phyloP scores from a whole-genome alignment of 2,329 filamentous ascomycete genomes.

The Gaeumannomyces sp. region DNA sequence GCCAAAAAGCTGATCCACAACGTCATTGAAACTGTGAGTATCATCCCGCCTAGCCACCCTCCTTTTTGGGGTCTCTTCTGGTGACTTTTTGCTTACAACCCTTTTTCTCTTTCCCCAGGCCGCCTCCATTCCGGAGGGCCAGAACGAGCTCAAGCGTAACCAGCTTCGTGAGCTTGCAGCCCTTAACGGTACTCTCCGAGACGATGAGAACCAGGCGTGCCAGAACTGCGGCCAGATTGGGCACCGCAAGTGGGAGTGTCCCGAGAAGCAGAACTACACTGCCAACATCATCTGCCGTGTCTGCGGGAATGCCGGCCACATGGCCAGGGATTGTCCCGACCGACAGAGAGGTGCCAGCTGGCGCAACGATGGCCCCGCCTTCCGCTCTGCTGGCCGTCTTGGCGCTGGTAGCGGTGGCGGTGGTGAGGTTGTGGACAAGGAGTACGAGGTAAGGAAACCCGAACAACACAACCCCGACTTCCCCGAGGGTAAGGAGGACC shows the following conservation, averaged over 20 bases:
- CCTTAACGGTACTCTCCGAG: constrained; percentile 96
- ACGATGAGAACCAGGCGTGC: constrained; percentile 98
- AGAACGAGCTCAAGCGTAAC: constrained; percentile 98
- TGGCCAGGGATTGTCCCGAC: constrained; percentile 97
- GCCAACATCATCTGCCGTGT: constrained; percentile 98
- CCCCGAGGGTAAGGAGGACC: neutral
- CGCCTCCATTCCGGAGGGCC: constrained; percentile 95
- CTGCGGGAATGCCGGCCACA: constrained; percentile 95
- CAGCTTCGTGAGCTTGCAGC: constrained; percentile 96
- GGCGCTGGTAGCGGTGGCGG: constrained; percentile 63
- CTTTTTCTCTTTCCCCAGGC: constrained; percentile 49
- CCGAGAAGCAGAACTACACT: constrained; percentile 96
- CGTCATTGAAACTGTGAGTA: constrained; percentile 90
- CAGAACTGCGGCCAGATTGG: constrained; percentile 99
- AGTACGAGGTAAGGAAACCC: constrained; percentile 74
- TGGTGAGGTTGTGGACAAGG: constrained; percentile 82
- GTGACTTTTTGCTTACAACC: constrained; percentile 17
- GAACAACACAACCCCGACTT: neutral
- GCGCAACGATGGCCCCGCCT: constrained; percentile 61
- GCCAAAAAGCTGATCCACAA: constrained; percentile 98
- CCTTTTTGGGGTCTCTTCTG: neutral
- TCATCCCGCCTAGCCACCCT: neutral
- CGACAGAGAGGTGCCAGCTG: constrained; percentile 84
- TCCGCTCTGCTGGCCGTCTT: constrained; percentile 50
- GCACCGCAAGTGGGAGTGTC: constrained; percentile 97